These are phyloP conservation scores for Zasmidium citrigriseum DNA, from an alignment of 2,329 filamentous ascomycete genomes.

Conservation along the genomic window DNA sequence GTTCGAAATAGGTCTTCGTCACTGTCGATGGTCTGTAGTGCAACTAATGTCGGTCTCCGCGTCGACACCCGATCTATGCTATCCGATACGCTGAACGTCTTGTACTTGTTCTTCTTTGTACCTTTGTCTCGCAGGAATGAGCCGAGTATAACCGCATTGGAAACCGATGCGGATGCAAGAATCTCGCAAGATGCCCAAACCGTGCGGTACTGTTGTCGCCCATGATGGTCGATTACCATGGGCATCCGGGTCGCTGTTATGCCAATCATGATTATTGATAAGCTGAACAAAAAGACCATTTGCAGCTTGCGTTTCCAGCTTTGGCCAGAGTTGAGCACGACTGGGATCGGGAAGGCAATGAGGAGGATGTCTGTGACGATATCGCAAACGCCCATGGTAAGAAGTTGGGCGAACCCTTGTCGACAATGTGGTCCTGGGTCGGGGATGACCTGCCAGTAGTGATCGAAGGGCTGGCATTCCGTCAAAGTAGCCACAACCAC, in stretches of 20 bases:
- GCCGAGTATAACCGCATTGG: constrained; percentile 86
- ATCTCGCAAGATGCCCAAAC: constrained; percentile 89
- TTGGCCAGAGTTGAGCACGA: constrained; percentile 80
- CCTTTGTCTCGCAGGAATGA: constrained; percentile 91
- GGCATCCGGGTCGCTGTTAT: constrained; percentile 83
- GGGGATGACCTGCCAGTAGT: constrained; percentile 63
- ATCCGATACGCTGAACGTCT: constrained; percentile 55
- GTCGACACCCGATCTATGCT: constrained; percentile 58
- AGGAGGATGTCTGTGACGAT: constrained; percentile 86
- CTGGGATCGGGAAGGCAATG: constrained; percentile 83
- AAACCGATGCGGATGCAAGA: constrained; percentile 80
- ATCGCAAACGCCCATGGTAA: constrained; percentile 88
- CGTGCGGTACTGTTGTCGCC: constrained; percentile 82
- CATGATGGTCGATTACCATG: constrained; percentile 68
- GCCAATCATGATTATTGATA: constrained; percentile 77
- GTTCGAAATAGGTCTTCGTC: constrained; percentile 87
- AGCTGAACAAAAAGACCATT: constrained; percentile 76
- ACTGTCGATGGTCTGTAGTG: constrained; percentile 76
- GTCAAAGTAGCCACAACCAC: constrained; percentile 78
- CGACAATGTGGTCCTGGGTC: constrained; percentile 85
- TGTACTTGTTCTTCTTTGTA: constrained; percentile 84
- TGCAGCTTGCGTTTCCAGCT: constrained; percentile 74
- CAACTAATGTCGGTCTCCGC: constrained; percentile 61
- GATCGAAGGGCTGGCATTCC: constrained; percentile 69
- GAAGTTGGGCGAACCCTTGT: constrained; percentile 80